Evolutionary conservation across 768 basidiomycete genomes (phyloP), one percentile per base, ranked within the genome.

Genomic region (Scleroderma citrinum): DNA sequence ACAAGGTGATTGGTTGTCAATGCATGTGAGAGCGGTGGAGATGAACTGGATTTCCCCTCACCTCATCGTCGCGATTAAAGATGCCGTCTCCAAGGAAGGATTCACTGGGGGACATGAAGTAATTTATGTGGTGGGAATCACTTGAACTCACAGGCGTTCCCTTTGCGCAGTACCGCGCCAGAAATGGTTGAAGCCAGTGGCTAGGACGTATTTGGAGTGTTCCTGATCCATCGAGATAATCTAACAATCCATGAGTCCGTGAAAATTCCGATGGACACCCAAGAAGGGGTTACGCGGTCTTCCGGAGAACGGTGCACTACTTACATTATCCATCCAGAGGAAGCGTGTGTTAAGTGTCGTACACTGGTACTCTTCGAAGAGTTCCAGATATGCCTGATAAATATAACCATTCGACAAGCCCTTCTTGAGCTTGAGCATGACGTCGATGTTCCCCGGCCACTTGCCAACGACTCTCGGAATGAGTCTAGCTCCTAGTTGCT

Each of bases 381-480:
- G 71, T 20, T 76, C 70, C n/a, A 77, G 71, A 53, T 85, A 85
- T 3, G 79, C 79, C 47, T 83, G 78, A 39, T 78, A 73, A 13
- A 81, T 69, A 61, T 87, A 87, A 56, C 74, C 74, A 19, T 73
- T 78, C 53, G 77, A 74, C 61, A 80, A 76, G 0, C 77, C 76
- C 19, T 68, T 68, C 56, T 76, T 71, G 70, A 83, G 76, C 47
- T 65, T 69, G 41, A 85, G 58, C 49, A 85, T 72, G 42, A 87
- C 63, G 56, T 89, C 86, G 56, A 87, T 67, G 60, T 87, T 87
- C n/a, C 86, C 86, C 3, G 84, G 85, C 82, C 83, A 85, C 68
- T 76, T 81, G 7, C 85, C 85, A 16, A 75, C 68, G 14, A 86
- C 78, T 17, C 73, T 67, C 3, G 81, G 82, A 42, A 83, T 77